Percentiles rank a stretch among this genome's conserved stretches.
Evolutionary conservation across 352 stramenopile species (phyloP).

Genomic region (Phytophthora ohioensis): DNA sequence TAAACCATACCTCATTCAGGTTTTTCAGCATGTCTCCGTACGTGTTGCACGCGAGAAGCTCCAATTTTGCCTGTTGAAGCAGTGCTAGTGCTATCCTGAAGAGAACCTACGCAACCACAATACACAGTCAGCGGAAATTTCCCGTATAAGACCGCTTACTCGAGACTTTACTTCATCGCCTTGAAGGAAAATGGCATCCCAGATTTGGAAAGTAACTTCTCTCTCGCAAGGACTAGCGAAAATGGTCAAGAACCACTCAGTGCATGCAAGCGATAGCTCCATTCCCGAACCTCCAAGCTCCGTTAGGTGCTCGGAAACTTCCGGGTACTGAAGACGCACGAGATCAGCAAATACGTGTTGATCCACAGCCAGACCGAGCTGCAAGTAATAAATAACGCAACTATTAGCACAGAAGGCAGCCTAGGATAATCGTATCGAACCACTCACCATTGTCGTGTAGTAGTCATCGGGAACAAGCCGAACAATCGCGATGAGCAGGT

Average conservation of each 20-base stretch:
- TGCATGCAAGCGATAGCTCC: constrained; percentile 88
- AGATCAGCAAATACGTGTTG: constrained; percentile 91
- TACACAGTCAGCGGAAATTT: constrained; percentile 3
- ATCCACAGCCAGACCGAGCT: constrained; percentile 87
- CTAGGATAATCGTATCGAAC: neutral
- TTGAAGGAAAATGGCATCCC: constrained; percentile 86
- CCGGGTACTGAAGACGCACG: constrained; percentile 76
- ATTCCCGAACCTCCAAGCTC: constrained; percentile 84
- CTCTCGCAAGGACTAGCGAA: constrained; percentile 84
- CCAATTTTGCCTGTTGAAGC: constrained; percentile 67
- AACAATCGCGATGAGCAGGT: constrained; percentile 84
- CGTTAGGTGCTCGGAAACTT: constrained; percentile 69
- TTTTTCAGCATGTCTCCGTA: constrained; percentile 86
- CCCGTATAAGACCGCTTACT: neutral
- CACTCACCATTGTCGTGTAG: constrained; percentile 87
- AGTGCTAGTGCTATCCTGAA: constrained; percentile 82
- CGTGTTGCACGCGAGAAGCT: constrained; percentile 64
- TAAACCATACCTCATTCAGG: constrained; percentile 71
- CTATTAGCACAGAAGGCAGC: constrained; percentile 3
- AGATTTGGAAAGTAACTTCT: constrained; percentile 82
- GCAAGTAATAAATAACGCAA: constrained; percentile 8
- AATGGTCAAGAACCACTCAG: constrained; percentile 90
- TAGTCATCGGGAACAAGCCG: constrained; percentile 86
- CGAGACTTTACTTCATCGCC: constrained; percentile 70
- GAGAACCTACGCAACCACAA: constrained; percentile 54